Conservation (phyloP, 2,329 filamentous ascomycete species). For the Lachnellula occidentalis region DNA sequence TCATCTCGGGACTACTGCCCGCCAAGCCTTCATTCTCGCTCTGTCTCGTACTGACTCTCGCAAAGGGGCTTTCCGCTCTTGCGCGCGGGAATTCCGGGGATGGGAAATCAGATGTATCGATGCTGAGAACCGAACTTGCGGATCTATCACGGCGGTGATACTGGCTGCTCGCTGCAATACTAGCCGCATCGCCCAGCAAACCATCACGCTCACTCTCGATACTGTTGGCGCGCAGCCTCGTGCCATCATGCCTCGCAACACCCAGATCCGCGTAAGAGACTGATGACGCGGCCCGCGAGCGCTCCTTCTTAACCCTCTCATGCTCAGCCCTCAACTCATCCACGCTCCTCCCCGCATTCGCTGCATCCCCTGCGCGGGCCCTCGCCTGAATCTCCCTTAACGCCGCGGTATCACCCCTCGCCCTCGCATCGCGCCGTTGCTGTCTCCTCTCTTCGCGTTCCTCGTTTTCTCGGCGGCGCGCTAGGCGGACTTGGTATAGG, state of each 20-base stretch:
- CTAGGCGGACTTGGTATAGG: slow-evolving; percentile 80
- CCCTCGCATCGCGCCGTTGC: slow-evolving; percentile 65
- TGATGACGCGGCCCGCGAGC: slow-evolving; percentile 64
- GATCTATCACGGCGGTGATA: slow-evolving; percentile 44
- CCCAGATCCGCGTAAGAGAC: slow-evolving; percentile 75
- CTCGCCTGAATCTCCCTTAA: slow-evolving; percentile 58
- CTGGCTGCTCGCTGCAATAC: slow-evolving; percentile 33
- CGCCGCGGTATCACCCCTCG: slow-evolving; percentile 61
- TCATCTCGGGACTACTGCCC: slow-evolving; percentile 29
- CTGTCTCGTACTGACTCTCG: slow-evolving; percentile 12
- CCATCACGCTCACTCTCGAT: slow-evolving; percentile 67
- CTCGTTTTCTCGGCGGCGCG: slow-evolving; percentile 67
- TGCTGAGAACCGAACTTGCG: slow-evolving; percentile 51
- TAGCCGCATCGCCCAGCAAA: slow-evolving; percentile 64
- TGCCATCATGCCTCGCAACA: slow-evolving; percentile 71
- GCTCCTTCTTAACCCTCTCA: slow-evolving; percentile 50
- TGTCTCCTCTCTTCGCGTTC: slow-evolving; percentile 74
- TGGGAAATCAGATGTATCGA: slow-evolving; percentile 39
- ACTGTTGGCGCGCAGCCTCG: slow-evolving; percentile 66
- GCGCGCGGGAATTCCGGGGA: slow-evolving; percentile 38
- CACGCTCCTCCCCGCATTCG: slow-evolving; percentile 41
- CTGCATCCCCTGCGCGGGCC: slow-evolving; percentile 39
- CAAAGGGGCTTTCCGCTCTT: slow-evolving; percentile 35
- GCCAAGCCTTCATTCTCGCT: slow-evolving; percentile 18
- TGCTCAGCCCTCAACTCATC: slow-evolving; percentile 54